Conservation (phyloP, 495 filamentous ascomycete species). For the Neurospora sp. region DNA sequence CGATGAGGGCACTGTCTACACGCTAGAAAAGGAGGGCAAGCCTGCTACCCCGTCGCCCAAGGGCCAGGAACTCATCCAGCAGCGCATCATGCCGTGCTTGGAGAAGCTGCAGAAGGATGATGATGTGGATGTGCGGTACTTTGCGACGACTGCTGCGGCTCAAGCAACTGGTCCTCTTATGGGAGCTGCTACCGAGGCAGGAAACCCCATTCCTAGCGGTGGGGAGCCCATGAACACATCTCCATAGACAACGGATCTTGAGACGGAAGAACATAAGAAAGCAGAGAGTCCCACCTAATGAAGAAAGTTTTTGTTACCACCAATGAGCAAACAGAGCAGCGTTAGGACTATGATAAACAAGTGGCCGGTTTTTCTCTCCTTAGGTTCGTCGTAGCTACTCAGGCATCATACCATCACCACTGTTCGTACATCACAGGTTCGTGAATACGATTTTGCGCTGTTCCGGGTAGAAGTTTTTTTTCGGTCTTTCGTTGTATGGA, state of each 20-base stretch:
- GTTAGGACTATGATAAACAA: not conserved
- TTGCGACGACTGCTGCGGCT: slow-evolving; percentile 52
- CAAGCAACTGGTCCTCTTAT: slow-evolving; percentile 21
- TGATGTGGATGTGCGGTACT: slow-evolving; percentile 96
- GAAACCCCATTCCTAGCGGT: slow-evolving; percentile 15
- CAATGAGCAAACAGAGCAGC: not conserved
- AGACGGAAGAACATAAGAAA: slow-evolving; percentile 11
- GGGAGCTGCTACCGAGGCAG: not conserved
- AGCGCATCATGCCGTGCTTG: slow-evolving; percentile 77
- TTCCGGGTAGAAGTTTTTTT: not conserved
- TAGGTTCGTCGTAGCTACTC: not conserved
- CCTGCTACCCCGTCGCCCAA: slow-evolving; percentile 52
- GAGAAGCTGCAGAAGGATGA: slow-evolving; percentile 94
- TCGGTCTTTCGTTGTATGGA: not conserved
- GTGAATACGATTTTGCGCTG: not conserved
- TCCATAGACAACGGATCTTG: slow-evolving; percentile 35
- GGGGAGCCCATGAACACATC: slow-evolving; percentile 51
- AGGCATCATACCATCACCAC: not conserved
- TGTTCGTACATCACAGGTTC: not conserved
- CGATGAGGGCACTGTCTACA: slow-evolving; percentile 72
- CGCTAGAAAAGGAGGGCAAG: slow-evolving; percentile 67
- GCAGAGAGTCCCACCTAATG: slow-evolving; percentile 11
- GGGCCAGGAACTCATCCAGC: slow-evolving; percentile 74
- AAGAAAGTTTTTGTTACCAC: slow-evolving; percentile 8
- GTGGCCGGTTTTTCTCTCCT: not conserved